These are phyloP conservation scores for Corynascus novoguineensis DNA, from an alignment of 495 filamentous ascomycete genomes.

Conservation along the genomic window DNA sequence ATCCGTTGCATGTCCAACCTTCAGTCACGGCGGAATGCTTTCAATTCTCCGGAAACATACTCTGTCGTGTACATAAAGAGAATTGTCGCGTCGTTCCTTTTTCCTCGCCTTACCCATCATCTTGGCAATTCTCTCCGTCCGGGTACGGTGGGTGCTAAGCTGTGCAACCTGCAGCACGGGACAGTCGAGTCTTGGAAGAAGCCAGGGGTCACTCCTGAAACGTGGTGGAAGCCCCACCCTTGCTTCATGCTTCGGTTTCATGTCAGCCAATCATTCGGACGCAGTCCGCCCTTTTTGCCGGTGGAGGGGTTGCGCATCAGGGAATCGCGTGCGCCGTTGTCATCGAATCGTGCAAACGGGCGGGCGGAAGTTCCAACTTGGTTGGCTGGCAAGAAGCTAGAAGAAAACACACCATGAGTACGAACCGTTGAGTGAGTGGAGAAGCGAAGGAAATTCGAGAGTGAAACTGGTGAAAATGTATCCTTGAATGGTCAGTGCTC, in stretches of 20 bases:
- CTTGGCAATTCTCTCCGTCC: background rate
- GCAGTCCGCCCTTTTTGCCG: background rate
- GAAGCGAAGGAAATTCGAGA: background rate
- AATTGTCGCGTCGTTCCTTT: no score
- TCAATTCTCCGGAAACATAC: no score
- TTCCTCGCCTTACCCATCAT: background rate
- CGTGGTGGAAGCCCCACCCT: background rate
- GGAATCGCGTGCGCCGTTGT: background rate
- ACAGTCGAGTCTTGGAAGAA: background rate
- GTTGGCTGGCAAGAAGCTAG: no score
- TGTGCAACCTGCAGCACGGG: background rate
- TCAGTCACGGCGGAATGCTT: no score
- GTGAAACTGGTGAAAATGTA: background rate
- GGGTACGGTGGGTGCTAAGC: background rate
- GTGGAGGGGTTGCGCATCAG: background rate
- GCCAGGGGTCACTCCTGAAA: slow-evolving; percentile 6
- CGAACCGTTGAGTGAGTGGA: background rate
- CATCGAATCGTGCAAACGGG: slow-evolving; percentile 6
- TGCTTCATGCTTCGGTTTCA: background rate
- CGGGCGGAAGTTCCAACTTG: background rate
- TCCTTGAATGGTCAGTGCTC: background rate
- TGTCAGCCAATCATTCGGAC: slow-evolving; percentile 7
- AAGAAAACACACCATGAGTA: no score
- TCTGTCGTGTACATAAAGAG: no score
- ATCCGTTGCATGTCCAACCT: no score